Conservation (phyloP, 177 flowering plant species). For the Vitis hybrid region DNA sequence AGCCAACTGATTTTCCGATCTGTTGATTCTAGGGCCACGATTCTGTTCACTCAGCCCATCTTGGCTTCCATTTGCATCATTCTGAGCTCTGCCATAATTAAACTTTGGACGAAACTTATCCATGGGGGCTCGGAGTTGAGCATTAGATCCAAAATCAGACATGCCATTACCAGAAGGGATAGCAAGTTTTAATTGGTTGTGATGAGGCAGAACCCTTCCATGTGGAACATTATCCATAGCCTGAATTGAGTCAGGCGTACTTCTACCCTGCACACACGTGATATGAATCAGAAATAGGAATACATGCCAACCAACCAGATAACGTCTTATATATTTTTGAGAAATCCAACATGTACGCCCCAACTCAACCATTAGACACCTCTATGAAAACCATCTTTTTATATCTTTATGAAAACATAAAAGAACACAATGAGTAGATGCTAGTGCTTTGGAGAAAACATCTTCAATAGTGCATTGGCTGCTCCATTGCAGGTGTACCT, state of each 20-base stretch:
- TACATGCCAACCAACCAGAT: no score
- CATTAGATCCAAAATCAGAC: conserved; percentile 39
- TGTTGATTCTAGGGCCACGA: conserved; percentile 58
- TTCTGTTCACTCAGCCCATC: conserved; percentile 63
- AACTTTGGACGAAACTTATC: conserved; percentile 47
- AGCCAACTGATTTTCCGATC: conserved; percentile 45
- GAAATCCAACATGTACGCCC: no score
- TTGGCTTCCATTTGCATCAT: conserved; percentile 35
- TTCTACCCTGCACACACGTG: conserved; percentile 42
- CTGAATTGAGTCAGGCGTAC: conserved; percentile 35
- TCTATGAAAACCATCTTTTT: no score
- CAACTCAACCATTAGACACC: no score
- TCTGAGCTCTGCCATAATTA: conserved; percentile 30
- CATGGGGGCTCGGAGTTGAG: conserved; percentile 26
- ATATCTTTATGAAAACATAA: no score
- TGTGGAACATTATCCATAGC: conserved; percentile 26
- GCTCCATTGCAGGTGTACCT: no score
- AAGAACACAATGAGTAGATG: no score
- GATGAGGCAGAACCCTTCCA: conserved; percentile 34
- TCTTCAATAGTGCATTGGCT: no score
- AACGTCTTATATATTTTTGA: no score
- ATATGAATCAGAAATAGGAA: background rate
- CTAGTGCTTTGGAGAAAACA: no score
- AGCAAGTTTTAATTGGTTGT: conserved; percentile 35
- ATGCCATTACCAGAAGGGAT: conserved; percentile 32